These are phyloP conservation scores for Poteriospumella lacustris DNA, from an alignment of 108 stramenopile species.

Conservation along the genomic window DNA sequence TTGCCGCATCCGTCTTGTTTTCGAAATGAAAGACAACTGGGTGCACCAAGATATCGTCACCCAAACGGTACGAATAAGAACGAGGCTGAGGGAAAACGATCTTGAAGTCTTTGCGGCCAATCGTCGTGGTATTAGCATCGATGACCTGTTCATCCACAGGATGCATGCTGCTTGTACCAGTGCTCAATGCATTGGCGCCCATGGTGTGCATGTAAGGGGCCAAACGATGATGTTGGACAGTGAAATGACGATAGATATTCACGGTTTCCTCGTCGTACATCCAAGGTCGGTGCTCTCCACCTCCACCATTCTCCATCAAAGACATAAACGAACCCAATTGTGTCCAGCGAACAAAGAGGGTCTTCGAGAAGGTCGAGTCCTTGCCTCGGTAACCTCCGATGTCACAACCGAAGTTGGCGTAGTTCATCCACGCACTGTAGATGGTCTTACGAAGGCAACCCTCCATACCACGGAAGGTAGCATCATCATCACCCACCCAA, in stretches of 20 bases:
- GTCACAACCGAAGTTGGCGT: conserved; percentile 35
- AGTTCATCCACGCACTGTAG: conserved; percentile 24
- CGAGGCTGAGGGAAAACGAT: conserved; percentile 22
- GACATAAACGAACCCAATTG: conserved; percentile 19
- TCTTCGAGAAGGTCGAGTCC: neutral
- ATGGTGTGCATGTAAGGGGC: neutral
- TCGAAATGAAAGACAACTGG: conserved; percentile 4
- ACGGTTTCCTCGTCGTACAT: conserved; percentile 18
- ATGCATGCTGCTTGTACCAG: neutral
- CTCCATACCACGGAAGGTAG: conserved; percentile 23
- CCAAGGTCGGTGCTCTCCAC: conserved; percentile 29
- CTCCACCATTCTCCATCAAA: conserved; percentile 40
- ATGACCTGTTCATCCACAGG: neutral
- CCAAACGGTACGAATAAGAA: conserved; percentile 20
- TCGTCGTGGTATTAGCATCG: neutral
- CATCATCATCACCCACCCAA: conserved; percentile 42
- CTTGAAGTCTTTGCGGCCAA: no score
- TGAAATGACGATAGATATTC: conserved; percentile 11
- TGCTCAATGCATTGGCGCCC: conserved; percentile 9
- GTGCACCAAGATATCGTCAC: conserved; percentile 18
- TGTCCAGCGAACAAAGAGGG: conserved; percentile 29
- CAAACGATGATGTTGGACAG: conserved; percentile 1
- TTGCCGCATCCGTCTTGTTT: neutral
- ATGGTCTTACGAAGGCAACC: conserved; percentile 33
- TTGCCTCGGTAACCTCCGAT: conserved; percentile 32